Evolutionary conservation across 495 filamentous ascomycete genomes (phyloP), one percentile per base, ranked within the genome.

Genomic region (Corynascus novoguineensis): DNA sequence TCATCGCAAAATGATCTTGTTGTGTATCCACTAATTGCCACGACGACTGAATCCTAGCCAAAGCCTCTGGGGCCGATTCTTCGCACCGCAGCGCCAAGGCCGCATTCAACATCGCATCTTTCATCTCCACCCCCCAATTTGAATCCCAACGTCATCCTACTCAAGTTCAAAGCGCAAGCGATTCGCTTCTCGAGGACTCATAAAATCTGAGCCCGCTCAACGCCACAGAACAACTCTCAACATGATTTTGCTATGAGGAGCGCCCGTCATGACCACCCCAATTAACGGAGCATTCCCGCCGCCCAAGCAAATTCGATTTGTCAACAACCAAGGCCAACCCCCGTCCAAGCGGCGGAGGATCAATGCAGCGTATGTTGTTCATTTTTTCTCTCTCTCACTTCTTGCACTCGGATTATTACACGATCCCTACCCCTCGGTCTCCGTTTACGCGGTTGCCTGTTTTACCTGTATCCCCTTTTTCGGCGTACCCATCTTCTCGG

Each of bases 311-410:
- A 88, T 92, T 51, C 83, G 88, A 61, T 91, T 91, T 69, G 86
- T 92, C 60, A 84, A 87, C 53, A 89, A 87, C 63, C 85, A 90
- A 71, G 88, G 87, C 57, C 86, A 88, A 60, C 88, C 87, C 46
- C 86, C 88, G 59, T 85, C 86, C 45, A 92, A 92, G 70, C 77
- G 88, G 60, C 81, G 88, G 68, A 81, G 88, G 68, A 87, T 92
- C 67, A 89, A 86, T 72, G 85, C 88, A 62, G 88, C 88, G 83
- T 91, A 81, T 65, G 84, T 78, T 46, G 17, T 28, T 22, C 37
- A 32, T 57, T 24, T 38, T 48, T 6, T 53, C 10, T 54, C 19
- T 5, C 11, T 45, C 9, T 17, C 7, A 27, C 10, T 15, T 9
- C 15, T 29, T 29, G 12, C 5, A 10, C 34, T 25, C 14, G 22